Evolutionary conservation across 1,284 basidiomycete genomes (phyloP), one percentile per base, ranked within the genome.

Genomic region (Sanghuangporus baumii): DNA sequence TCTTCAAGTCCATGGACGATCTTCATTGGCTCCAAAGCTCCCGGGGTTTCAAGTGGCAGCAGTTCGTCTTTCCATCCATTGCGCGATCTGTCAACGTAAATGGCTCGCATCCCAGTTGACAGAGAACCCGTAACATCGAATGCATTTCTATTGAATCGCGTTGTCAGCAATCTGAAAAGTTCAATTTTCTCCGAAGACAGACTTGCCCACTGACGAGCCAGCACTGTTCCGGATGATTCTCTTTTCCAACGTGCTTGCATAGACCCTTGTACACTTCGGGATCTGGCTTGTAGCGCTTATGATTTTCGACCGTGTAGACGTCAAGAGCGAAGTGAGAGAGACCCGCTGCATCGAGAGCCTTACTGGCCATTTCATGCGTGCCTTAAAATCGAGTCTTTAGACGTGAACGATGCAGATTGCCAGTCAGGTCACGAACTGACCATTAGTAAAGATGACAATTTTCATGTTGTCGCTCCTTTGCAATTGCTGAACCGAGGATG

Each of bases 71-170:
- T 54, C 74, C 74, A 74, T 34, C 73, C 74, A 37, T 64, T 66
- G 7, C 65, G 64, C 14, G 63, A 62, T 12, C 73, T 61, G 60
- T 75, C 72, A 31, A 75, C 68, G 73, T 73, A 75, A 31, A 75
- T 67, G 3, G 73, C 71, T 23, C 68, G 66, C 55, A 74, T 48
- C 1, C 74, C 74, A 12, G 66, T 65, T 14, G 59, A 59, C 36
- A 71, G 69, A 9, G 74, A 73, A 12, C 73, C 74, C n/a, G 69
- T 69, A 16, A 74, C 69, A 63, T 75, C 74, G 63, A 75, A 75
- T 9, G 74, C 73, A 61, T 74, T 75, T 36, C 73, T 74, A 5
- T 55, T 34, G 50, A 37, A 31, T 23, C 26, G 11, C 46, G 23
- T 37, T 12, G 14, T 16, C 12, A 40, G 34, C 56, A 40, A 59